These are phyloP conservation scores for Tubosaeta brunneosetosa DNA, from an alignment of 768 basidiomycete species.

Conservation along the genomic window DNA sequence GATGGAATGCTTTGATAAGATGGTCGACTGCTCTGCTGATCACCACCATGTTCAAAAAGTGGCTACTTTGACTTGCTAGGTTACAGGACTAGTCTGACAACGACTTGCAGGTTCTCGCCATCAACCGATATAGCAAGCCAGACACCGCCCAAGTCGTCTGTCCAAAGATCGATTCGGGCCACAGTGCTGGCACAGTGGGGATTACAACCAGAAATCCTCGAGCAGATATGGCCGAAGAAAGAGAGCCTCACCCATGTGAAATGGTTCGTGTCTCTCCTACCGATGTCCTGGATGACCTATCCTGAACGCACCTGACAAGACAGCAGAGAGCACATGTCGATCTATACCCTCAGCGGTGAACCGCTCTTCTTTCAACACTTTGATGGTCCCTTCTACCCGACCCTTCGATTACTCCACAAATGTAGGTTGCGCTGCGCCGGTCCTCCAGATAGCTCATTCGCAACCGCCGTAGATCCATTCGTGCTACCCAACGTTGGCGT, in stretches of 20 bases:
- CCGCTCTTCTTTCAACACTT: constrained; percentile 96
- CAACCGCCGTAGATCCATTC: constrained; percentile 67
- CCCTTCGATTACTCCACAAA: constrained; percentile 84
- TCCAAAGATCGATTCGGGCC: constrained; percentile 84
- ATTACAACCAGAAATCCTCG: constrained; percentile 73
- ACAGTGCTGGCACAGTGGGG: constrained; percentile 80
- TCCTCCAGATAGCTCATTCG: background rate
- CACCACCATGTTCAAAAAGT: constrained; percentile 76
- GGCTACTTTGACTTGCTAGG: constrained; percentile 7
- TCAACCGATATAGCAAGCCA: constrained; percentile 83
- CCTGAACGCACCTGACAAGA: constrained; percentile 23
- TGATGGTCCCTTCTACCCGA: constrained; percentile 90
- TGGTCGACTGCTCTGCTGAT: constrained; percentile 1
- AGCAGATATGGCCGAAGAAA: constrained; percentile 98
- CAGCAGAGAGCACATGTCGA: constrained; percentile 93
- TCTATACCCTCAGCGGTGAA: constrained; percentile 83
- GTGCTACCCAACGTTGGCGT: constrained; percentile 84
- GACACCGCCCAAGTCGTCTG: constrained; percentile 88
- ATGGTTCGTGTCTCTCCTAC: constrained; percentile 46
- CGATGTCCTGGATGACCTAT: constrained; percentile 8
- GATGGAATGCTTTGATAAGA: constrained; percentile 14
- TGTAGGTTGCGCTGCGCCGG: constrained; percentile 48
- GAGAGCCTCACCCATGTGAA: constrained; percentile 89
- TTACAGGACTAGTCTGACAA: constrained; percentile 6
- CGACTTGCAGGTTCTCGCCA: constrained; percentile 53